These are phyloP conservation scores for Pueraria montana DNA, from an alignment of 306 rosid species.

Conservation along the genomic window DNA sequence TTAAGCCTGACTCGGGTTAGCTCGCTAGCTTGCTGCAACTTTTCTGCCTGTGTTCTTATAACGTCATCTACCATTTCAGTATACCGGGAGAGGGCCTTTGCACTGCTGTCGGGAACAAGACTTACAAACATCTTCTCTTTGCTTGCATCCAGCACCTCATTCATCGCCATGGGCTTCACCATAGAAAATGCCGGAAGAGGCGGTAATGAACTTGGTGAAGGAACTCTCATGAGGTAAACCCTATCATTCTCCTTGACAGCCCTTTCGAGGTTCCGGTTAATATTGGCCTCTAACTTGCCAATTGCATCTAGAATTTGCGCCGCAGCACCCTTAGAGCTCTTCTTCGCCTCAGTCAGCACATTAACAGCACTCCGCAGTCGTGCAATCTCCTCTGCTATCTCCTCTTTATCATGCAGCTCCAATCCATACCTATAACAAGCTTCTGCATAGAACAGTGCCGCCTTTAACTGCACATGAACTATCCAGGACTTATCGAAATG, in stretches of 20 bases:
- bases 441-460: conserved; percentile 83
- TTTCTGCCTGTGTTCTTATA: conserved; percentile 95
- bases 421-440: conserved; percentile 87
- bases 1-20: conserved; percentile 93
- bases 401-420: conserved; percentile 94
- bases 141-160: conserved; percentile 92
- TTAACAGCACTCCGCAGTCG: conserved; percentile 72
- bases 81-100: conserved; percentile 96
- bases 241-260: conserved; percentile 97
- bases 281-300: conserved; percentile 78
- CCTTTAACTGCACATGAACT: conserved; percentile 89
- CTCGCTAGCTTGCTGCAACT: conserved; percentile 96
- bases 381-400: conserved; percentile 95
- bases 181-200: conserved; percentile 86
- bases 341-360: conserved; percentile 72
- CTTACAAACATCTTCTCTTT: conserved; percentile 94
- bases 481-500: conserved; percentile 95
- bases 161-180: conserved; percentile 94
- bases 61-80: conserved; percentile 96
- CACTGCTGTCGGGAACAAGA: conserved; percentile 93
- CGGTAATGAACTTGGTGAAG: conserved; percentile 71
- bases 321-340: conserved; percentile 84
- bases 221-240: conserved; percentile 97
- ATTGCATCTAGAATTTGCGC: conserved; percentile 88
- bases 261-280: conserved; percentile 90